phyloP scores from a whole-genome alignment of 1,139 yeast genomes.

The Debaryomyces sp. region DNA sequence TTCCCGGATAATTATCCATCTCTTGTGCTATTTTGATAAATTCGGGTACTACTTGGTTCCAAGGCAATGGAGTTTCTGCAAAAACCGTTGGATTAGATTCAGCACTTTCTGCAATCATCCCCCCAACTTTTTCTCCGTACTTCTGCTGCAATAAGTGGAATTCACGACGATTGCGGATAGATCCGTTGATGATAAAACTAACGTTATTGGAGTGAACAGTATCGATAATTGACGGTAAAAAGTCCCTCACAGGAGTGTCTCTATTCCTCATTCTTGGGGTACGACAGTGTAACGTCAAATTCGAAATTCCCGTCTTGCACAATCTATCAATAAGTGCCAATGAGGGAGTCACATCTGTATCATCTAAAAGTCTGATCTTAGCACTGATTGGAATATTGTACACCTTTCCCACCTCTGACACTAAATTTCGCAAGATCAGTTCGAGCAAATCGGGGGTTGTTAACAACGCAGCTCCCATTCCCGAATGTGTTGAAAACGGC shows the following conservation, averaged over 20 bases:
- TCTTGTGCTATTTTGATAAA: conserved; percentile 55
- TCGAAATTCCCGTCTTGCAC: conserved; percentile 78
- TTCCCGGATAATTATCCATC: conserved; percentile 64
- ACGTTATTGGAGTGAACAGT: conserved; percentile 68
- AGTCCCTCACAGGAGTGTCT: conserved; percentile 73
- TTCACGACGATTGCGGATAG: conserved; percentile 58
- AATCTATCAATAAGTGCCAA: conserved; percentile 61
- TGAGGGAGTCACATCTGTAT: conserved; percentile 56
- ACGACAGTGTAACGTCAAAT: conserved; percentile 89
- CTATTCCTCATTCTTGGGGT: conserved; percentile 89
- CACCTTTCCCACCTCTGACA: conserved; percentile 78
- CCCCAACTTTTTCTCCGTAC: conserved; percentile 67
- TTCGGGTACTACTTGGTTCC: conserved; percentile 59
- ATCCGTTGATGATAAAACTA: conserved; percentile 82
- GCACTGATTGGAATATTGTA: conserved; percentile 81
- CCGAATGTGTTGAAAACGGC: conserved; percentile 83
- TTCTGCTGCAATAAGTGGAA: conserved; percentile 51
- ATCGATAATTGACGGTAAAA: conserved; percentile 60
- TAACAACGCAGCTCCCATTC: conserved; percentile 96
- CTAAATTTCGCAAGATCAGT: conserved; percentile 66
- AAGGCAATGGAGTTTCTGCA: conserved; percentile 46
- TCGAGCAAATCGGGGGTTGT: conserved; percentile 78
- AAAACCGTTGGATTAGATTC: conserved; percentile 87
- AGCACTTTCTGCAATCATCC: conserved; percentile 93
- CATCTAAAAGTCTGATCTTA: conserved; percentile 77